Conservation (phyloP, 441 rosid species). For the Corymbia citriodora region DNA sequence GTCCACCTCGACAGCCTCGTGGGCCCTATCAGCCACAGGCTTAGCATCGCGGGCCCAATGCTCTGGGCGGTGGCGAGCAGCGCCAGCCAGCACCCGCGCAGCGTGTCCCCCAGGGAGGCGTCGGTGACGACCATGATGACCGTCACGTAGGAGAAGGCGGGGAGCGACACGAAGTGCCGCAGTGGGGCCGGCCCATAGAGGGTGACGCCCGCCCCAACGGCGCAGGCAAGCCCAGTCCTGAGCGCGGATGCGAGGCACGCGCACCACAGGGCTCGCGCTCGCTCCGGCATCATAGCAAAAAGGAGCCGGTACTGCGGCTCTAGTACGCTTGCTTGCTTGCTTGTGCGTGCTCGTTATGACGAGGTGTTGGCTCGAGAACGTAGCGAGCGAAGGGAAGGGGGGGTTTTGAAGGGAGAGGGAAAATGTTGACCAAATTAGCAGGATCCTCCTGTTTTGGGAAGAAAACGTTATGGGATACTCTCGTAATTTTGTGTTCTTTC, state of each 20-base stretch:
- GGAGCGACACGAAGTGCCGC: slow-evolving; percentile 8
- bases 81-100: slow-evolving; percentile 69
- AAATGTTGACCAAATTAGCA: background rate
- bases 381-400: background rate
- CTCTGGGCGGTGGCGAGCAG: slow-evolving; percentile 71
- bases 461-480: too few relatives aligned
- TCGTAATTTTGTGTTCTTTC: too few relatives aligned
- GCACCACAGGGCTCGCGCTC: slow-evolving; percentile 2
- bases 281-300: background rate
- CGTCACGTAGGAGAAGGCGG: slow-evolving; percentile 21
- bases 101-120: slow-evolving; percentile 69
- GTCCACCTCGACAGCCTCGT: slow-evolving; percentile 40
- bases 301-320: background rate
- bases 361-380: background rate
- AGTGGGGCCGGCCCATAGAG: slow-evolving; percentile 14
- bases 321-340: background rate
- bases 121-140: slow-evolving; percentile 29
- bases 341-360: background rate
- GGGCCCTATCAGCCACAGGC: slow-evolving; percentile 65
- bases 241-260: slow-evolving; percentile 10
- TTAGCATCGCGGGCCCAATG: slow-evolving; percentile 56
- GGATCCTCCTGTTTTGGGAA: too few relatives aligned
- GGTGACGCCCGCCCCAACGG: slow-evolving; percentile 6
- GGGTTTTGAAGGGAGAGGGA: background rate
- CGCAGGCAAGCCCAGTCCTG: slow-evolving; percentile 12